phyloP scores from a whole-genome alignment of 805 yeast species.

The Candida wancherniae region DNA sequence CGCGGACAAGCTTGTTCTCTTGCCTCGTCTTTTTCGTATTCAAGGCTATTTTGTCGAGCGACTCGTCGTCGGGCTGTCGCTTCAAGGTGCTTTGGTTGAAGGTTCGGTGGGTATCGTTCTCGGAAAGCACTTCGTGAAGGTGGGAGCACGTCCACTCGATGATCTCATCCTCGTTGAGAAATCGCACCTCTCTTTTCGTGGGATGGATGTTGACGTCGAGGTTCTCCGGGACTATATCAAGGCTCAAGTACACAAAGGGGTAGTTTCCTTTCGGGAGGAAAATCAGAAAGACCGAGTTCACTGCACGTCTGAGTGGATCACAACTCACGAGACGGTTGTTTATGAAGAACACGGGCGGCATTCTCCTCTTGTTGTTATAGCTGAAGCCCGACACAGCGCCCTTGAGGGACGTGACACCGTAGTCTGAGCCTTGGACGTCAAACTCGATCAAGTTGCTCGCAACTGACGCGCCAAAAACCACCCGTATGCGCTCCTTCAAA shows the following conservation, averaged over 20 bases:
- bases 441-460: conserved; percentile 61
- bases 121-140: conserved; percentile 48
- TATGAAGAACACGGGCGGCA: conserved; percentile 74
- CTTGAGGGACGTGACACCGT: conserved; percentile 47
- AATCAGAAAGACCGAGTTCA: conserved; percentile 54
- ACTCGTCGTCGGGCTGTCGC: conserved; percentile 6
- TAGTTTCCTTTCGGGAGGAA: conserved; percentile 72
- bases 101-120: conserved; percentile 61
- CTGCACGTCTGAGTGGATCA: conserved; percentile 71
- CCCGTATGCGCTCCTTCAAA: conserved; percentile 64
- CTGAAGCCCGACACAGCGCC: conserved; percentile 74
- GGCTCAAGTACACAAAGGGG: conserved; percentile 72
- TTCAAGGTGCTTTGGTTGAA: conserved; percentile 56
- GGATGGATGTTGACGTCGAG: conserved; percentile 96
- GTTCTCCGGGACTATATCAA: conserved; percentile 61
- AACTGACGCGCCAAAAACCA: conserved; percentile 64
- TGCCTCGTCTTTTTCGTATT: conserved; percentile 36
- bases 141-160: conserved; percentile 51
- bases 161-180: conserved; percentile 82
- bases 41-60: conserved; percentile 9
- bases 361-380: conserved; percentile 59
- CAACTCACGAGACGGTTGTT: conserved; percentile 79
- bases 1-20: conserved; percentile 66
- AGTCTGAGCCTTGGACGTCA: conserved; percentile 21
- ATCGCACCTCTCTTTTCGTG: conserved; percentile 86